Evolutionary conservation across 352 stramenopile genomes (phyloP).

Genomic region (Globisporangium rhizosaccharum): DNA sequence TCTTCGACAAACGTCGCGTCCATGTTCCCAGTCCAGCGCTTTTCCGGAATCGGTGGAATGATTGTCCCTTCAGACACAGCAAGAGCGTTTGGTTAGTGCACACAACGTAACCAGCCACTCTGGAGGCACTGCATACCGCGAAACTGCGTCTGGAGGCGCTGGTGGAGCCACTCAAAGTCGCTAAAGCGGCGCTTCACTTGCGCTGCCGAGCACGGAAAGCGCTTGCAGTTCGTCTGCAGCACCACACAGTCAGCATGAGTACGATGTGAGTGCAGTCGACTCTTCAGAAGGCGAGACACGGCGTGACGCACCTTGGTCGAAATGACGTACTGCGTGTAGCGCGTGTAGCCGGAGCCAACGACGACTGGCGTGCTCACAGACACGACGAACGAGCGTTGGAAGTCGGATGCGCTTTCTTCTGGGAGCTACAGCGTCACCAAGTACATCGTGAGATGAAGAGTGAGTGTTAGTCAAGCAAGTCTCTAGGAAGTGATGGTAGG

Average conservation of each 20-base stretch:
- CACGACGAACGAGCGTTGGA: slow-evolving; percentile 62
- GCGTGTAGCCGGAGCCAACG: slow-evolving; percentile 72
- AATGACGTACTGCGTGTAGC: slow-evolving; percentile 88
- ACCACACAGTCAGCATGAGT: not conserved
- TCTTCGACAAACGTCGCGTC: slow-evolving; percentile 88
- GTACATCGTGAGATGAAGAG: not conserved
- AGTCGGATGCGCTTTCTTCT: slow-evolving; percentile 33
- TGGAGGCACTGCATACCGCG: slow-evolving; percentile 33
- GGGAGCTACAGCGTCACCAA: slow-evolving; percentile 31
- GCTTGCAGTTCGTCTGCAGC: slow-evolving; percentile 50
- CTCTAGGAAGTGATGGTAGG: not conserved
- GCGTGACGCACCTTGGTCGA: slow-evolving; percentile 61
- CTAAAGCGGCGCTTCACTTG: slow-evolving; percentile 87
- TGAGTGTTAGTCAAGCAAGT: not conserved
- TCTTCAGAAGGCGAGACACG: not conserved
- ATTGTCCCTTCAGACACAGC: slow-evolving; percentile 53
- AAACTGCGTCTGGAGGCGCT: slow-evolving; percentile 72
- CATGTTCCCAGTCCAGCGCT: slow-evolving; percentile 87
- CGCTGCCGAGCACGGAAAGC: slow-evolving; percentile 57
- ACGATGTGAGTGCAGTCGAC: not conserved
- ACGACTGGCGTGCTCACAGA: slow-evolving; percentile 75
- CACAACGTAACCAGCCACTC: not conserved
- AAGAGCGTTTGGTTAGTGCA: not conserved
- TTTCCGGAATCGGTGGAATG: slow-evolving; percentile 85
- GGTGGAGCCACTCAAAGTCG: slow-evolving; percentile 89